Evolutionary conservation across 495 filamentous ascomycete genomes (phyloP), one percentile per base, ranked within the genome.

Genomic region (Aspergillus olivimuriae): DNA sequence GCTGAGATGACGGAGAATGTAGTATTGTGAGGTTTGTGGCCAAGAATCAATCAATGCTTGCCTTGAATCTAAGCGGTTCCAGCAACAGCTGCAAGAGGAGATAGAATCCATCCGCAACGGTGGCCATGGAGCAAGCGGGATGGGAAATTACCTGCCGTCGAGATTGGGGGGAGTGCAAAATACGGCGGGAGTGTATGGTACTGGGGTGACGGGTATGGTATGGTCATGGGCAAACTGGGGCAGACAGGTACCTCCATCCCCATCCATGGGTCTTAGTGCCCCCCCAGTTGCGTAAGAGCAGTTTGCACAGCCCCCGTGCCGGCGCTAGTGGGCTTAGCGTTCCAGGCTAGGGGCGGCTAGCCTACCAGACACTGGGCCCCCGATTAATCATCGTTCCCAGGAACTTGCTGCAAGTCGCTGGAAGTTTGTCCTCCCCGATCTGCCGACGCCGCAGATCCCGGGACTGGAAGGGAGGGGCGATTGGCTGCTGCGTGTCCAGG

Each of bases 271-370:
- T n/a, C n/a, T n/a, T n/a, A n/a, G n/a, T n/a, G n/a, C n/a, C n/a
- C n/a, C n/a, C n/a, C n/a, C n/a, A n/a, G 40, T 48, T 57, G 54
- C 54, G 54, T 57, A 57, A 57, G 54, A 57, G 54, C 26, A 42
- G 50, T 53, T 53, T 57, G 54, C 54, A 57, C 54, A 57, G 54
- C 54, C 54, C 54, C 54, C 54, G 43, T 53, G 47, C 54, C 54
- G 54, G 54, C 42, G 54, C 54, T 57, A 57, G 46, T 44, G 48
- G 47, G 30, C 24, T 28, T 28, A 38, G 20, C 17, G 35, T 17
- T 17, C 39, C 46, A 52, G 43, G 26, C 49, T n/a, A 22, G 12
- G 33, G 16, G 15, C 6, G 33, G 19, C 35, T 38, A 12, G 8
- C 35, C 17, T 10, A n/a, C 35, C 7, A 12, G 17, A 12, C 34